Percentiles rank a stretch among this genome's conserved stretches.
phyloP scores from a whole-genome alignment of 495 filamentous ascomycete genomes.

The Podospora tetraspora region DNA sequence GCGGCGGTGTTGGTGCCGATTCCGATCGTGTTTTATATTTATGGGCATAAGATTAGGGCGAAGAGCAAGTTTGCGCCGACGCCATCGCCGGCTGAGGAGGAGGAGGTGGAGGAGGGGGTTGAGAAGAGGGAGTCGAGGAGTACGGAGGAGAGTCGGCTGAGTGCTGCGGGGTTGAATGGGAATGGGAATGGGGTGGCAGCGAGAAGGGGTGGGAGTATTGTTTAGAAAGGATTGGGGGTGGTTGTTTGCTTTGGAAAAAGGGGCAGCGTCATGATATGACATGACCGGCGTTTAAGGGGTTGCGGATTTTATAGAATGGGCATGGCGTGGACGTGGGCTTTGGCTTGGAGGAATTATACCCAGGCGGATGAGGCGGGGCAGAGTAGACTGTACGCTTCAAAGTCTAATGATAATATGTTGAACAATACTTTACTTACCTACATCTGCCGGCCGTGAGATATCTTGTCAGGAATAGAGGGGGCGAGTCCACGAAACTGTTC shows the following conservation, averaged over 20 bases:
- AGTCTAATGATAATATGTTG: background rate
- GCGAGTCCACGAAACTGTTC: too few relatives aligned
- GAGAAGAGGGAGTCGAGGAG: background rate
- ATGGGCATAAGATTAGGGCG: slow-evolving; percentile 58
- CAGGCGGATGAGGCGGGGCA: background rate
- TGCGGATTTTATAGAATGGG: background rate
- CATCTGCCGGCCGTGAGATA: background rate
- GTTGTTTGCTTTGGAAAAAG: background rate
- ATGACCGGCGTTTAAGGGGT: background rate
- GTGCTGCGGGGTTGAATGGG: background rate
- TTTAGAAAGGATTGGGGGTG: background rate
- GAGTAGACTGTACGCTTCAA: background rate
- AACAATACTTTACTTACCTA: background rate
- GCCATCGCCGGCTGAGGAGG: slow-evolving; percentile 6
- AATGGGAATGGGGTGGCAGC: background rate
- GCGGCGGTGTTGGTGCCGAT: slow-evolving; percentile 66
- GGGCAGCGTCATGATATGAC: background rate
- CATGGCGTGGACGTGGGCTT: background rate
- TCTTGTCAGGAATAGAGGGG: background rate
- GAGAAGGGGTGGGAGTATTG: background rate
- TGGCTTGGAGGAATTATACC: background rate
- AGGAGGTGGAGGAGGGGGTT: background rate
- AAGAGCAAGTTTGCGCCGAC: slow-evolving; percentile 67
- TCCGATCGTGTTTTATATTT: slow-evolving; percentile 60
- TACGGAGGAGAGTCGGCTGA: background rate